A percentile compares a stretch with the other conserved stretches of the same genome.
phyloP scores from a whole-genome alignment of 2,329 filamentous ascomycete species.

The Pyrenophora seminiperda region DNA sequence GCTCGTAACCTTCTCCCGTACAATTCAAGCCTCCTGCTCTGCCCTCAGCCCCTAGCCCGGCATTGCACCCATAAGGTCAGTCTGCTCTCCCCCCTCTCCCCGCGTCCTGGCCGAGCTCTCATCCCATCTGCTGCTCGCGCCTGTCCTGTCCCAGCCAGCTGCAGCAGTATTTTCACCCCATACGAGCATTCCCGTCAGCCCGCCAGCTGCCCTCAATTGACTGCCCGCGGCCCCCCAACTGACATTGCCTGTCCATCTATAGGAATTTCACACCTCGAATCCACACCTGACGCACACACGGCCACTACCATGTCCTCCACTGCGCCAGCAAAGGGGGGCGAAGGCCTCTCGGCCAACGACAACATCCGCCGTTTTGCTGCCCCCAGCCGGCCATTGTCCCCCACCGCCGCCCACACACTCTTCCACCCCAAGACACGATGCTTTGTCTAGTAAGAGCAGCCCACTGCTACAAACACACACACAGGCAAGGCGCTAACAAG shows the following conservation, averaged over 20 bases:
- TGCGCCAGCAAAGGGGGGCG: conserved; percentile 44
- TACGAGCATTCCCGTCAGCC: conserved; percentile 37
- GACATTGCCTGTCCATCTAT: conserved; percentile 20
- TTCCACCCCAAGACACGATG: conserved; percentile 99
- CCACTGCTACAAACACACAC: conserved; percentile 8
- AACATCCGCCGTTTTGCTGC: conserved; percentile 97
- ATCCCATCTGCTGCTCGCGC: conserved; percentile 19
- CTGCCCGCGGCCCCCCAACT: conserved; percentile 14
- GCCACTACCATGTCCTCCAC: conserved; percentile 54
- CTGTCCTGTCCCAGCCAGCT: conserved; percentile 26
- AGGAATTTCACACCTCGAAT: conserved; percentile 8
- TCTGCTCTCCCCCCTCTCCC: conserved; percentile 13
- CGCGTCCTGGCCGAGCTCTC: conserved; percentile 14
- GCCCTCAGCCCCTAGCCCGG: conserved; percentile 23
- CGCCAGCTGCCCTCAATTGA: conserved; percentile 4
- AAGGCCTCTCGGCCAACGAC: conserved; percentile 80
- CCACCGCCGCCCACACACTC: conserved; percentile 83
- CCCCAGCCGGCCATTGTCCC: conserved; percentile 89
- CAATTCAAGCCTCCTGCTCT: conserved; percentile 30
- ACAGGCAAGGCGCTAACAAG: conserved; percentile 26
- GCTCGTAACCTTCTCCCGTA: conserved; percentile 35
- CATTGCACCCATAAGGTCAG: conserved; percentile 38
- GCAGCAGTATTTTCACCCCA: conserved; percentile 26
- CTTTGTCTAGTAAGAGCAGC: conserved; percentile 81
- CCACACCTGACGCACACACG: conserved; percentile 29